These are phyloP conservation scores for Cladophialophora exuberans DNA, from an alignment of 2,329 filamentous ascomycete genomes.

Conservation along the genomic window DNA sequence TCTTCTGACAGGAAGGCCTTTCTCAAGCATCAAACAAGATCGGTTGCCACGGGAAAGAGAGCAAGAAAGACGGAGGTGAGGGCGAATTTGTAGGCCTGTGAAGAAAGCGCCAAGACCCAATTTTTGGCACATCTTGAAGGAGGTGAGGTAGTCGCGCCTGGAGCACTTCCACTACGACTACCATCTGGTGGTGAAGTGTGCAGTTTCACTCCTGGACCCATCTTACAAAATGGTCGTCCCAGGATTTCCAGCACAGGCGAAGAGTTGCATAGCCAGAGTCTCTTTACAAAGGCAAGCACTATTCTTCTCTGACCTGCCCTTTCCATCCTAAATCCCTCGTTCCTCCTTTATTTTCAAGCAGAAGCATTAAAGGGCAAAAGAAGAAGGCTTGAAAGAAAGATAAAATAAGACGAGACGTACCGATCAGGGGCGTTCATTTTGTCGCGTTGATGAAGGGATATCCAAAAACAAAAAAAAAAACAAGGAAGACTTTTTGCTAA, in stretches of 20 bases:
- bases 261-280: no score
- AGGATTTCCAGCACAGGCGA: no score
- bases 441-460: slow-evolving; percentile 10
- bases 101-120: not conserved
- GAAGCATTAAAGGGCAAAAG: not conserved
- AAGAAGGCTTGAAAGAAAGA: not conserved
- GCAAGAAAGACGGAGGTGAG: not conserved
- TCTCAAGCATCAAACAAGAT: no score
- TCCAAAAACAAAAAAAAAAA: not conserved
- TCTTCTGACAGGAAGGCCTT: not conserved
- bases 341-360: not conserved
- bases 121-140: not conserved
- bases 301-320: no score
- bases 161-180: no score
- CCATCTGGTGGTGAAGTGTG: no score
- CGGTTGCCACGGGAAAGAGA: no score
- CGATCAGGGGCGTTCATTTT: slow-evolving; percentile 32
- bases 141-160: not conserved
- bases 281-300: no score
- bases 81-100: not conserved
- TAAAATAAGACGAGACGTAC: slow-evolving; percentile 22
- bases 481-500: not conserved
- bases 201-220: no score
- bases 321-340: no score
- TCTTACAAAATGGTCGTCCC: no score